Percentiles rank a stretch among this genome's conserved stretches.
Conservation (phyloP, 495 filamentous ascomycete species). For the Daldinia decipiens region DNA sequence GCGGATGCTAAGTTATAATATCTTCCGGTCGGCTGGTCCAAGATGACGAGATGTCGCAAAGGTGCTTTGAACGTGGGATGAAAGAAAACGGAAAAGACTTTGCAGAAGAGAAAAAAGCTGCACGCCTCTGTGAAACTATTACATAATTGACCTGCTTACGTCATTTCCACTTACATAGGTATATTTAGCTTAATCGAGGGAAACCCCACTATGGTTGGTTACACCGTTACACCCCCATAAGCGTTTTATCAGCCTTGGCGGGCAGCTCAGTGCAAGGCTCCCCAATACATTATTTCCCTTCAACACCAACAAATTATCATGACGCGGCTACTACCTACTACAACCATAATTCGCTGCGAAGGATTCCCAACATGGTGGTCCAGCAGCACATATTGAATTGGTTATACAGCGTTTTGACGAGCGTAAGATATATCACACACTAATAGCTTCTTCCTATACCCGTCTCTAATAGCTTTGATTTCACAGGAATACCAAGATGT, state of each 20-base stretch:
- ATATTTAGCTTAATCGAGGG: background rate
- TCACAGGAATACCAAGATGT: conserved; percentile 90
- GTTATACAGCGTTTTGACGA: conserved; percentile 90
- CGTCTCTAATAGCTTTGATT: conserved; percentile 20
- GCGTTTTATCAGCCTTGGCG: conserved; percentile 6
- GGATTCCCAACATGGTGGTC: conserved; percentile 71
- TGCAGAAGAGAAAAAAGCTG: background rate
- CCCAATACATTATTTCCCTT: background rate
- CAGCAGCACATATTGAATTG: conserved; percentile 91
- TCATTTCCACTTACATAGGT: background rate
- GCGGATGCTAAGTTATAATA: conserved; percentile 12
- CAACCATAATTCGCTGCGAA: conserved; percentile 26
- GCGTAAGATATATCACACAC: conserved; percentile 61
- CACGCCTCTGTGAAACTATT: conserved; percentile 1
- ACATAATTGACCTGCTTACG: conserved; percentile 23
- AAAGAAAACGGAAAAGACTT: background rate
- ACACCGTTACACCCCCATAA: background rate
- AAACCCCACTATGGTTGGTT: background rate
- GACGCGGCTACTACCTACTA: conserved; percentile 21
- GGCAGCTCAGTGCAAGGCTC: conserved; percentile 26
- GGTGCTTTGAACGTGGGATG: background rate
- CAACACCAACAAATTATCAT: conserved; percentile 30
- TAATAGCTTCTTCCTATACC: conserved; percentile 3
- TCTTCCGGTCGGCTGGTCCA: conserved; percentile 26
- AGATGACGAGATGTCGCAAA: conserved; percentile 24